phyloP scores from a whole-genome alignment of 371 early-diverging fungal species.

The Rhizopus microsporus region DNA sequence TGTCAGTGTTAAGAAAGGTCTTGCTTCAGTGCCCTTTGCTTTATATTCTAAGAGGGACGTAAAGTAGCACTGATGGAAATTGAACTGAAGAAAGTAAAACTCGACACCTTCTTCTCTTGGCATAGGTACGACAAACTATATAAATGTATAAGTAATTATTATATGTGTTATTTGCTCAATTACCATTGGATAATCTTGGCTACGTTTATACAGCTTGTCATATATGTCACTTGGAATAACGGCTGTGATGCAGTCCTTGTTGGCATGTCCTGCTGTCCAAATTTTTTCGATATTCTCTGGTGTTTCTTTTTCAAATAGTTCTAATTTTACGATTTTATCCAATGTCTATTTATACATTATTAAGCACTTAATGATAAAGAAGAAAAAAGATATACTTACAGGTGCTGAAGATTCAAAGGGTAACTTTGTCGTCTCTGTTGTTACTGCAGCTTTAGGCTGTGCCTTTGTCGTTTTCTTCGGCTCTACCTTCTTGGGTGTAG shows the following conservation, averaged over 20 bases:
- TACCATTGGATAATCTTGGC: constrained; percentile 76
- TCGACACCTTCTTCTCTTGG: constrained; percentile 86
- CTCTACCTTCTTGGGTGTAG: constrained; percentile 19
- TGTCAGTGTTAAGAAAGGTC: constrained; percentile 84
- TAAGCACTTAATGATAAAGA: background rate
- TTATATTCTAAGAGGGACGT: constrained; percentile 93
- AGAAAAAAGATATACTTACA: constrained; percentile 21
- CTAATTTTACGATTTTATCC: constrained; percentile 79
- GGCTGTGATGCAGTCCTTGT: constrained; percentile 73
- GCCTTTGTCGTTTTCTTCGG: constrained; percentile 21
- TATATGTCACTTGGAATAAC: constrained; percentile 76
- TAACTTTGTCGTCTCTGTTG: constrained; percentile 33
- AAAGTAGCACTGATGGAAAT: constrained; percentile 80
- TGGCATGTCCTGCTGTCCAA: constrained; percentile 83
- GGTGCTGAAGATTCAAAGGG: constrained; percentile 53
- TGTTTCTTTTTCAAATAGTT: constrained; percentile 63
- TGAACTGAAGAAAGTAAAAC: constrained; percentile 85
- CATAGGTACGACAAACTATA: constrained; percentile 87
- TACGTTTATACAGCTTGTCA: constrained; percentile 61
- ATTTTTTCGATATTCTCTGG: constrained; percentile 71
- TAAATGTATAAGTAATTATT: background rate
- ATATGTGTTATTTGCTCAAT: background rate
- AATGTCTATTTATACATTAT: constrained; percentile 49
- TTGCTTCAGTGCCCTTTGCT: constrained; percentile 74
- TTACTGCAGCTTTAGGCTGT: constrained; percentile 31